Percentiles rank a stretch among this genome's conserved stretches.
phyloP scores from a whole-genome alignment of 2,329 filamentous ascomycete species.

The Exutisphaerella laricina region DNA sequence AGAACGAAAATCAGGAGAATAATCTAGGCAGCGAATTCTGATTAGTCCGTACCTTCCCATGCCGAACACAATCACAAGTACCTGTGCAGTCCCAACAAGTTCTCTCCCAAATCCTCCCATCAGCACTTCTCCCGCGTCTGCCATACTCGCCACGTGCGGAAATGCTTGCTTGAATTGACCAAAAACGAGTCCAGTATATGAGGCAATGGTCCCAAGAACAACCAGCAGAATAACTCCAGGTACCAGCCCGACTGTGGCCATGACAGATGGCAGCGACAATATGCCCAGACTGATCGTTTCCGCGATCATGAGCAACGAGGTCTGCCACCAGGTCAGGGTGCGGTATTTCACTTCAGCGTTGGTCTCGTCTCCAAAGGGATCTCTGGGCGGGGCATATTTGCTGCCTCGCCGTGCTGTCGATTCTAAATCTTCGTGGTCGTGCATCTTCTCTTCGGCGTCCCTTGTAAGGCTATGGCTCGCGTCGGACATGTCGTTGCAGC shows the following conservation, averaged over 20 bases:
- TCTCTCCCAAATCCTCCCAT: slow-evolving; percentile 56
- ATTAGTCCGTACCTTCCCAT: slow-evolving; percentile 7
- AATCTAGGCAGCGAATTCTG: slow-evolving; percentile 1
- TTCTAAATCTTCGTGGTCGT: background rate
- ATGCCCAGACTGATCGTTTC: slow-evolving; percentile 56
- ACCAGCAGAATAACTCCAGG: slow-evolving; percentile 52
- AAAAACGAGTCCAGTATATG: slow-evolving; percentile 56
- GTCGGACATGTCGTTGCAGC: slow-evolving; percentile 2
- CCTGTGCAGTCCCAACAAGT: slow-evolving; percentile 57
- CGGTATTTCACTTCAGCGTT: slow-evolving; percentile 44
- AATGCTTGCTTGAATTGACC: slow-evolving; percentile 53
- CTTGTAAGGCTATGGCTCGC: background rate
- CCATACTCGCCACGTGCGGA: slow-evolving; percentile 52
- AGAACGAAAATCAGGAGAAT: slow-evolving; percentile 53
- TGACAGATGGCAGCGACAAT: slow-evolving; percentile 49
- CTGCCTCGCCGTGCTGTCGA: background rate
- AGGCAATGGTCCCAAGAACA: slow-evolving; percentile 50
- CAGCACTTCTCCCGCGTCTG: slow-evolving; percentile 61
- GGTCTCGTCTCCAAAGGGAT: slow-evolving; percentile 13
- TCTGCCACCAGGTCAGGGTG: slow-evolving; percentile 45
- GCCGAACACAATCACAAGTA: slow-evolving; percentile 47
- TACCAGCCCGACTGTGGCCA: slow-evolving; percentile 48
- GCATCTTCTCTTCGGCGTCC: background rate
- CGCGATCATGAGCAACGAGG: slow-evolving; percentile 46
- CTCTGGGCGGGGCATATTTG: slow-evolving; percentile 1